Evolutionary conservation across 1,284 basidiomycete genomes (phyloP), one percentile per base, ranked within the genome.

Genomic region (Sutorius eximius): DNA sequence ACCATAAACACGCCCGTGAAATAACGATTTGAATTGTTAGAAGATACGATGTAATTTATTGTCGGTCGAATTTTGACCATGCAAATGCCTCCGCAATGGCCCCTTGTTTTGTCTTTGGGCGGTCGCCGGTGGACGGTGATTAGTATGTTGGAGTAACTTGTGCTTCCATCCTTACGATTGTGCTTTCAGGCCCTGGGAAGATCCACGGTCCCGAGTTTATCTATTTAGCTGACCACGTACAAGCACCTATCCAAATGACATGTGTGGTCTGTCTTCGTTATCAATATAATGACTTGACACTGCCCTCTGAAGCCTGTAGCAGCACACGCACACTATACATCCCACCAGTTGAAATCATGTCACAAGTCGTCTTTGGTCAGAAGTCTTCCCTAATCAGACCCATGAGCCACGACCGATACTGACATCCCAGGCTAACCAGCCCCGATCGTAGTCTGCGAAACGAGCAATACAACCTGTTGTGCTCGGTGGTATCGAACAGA

Each of bases 381-480:
- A 36, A 44, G 10, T 24, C 32, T n/a, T 12, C 10, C 37, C 37
- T 18, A 13, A 20, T 3, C 32, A 10, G 8, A 12, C 22, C 27
- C 12, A n/a, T 22, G 11, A 36, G 8, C 2, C 49, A 51, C 10
- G 37, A 20, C 37, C 10, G 37, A 38, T 12, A 38, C 10, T 9
- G 22, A 24, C 24, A 27, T 27, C 5, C 5, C 32, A 33, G 32
- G 32, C 12, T 18, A 45, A 42, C 22, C 22, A 11, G n/a, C 1
- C 6, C 20, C 16, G 13, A 3, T 29, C 7, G 3, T 5, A 58
- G 44, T 24, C 11, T 57, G 55, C 34, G 34, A 42, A 34, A n/a
- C 55, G 20, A 42, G 16, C 56, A 57, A 57, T 43, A 40, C 49
- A 34, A 58, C 49, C 27, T 57, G 56, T 38, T 57, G 55, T 13